phyloP scores from a whole-genome alignment of 164 flowering plant genomes.

The Chimonanthus praecox region DNA sequence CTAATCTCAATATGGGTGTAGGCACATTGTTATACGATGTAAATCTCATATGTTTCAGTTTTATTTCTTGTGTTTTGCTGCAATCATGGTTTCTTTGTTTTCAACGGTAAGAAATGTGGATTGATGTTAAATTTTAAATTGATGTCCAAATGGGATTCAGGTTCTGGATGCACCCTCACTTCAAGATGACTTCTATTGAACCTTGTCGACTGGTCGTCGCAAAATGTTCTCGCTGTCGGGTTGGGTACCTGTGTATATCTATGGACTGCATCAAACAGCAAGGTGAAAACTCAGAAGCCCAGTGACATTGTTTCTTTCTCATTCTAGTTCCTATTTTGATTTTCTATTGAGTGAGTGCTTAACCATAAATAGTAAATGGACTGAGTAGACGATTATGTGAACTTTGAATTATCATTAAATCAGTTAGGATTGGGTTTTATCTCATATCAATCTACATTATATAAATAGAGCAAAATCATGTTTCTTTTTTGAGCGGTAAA shows the following conservation, averaged over 20 bases:
- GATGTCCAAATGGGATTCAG: constrained; percentile 33
- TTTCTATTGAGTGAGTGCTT: not conserved
- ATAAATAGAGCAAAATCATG: too few species aligned
- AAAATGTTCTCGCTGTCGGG: constrained; percentile 98
- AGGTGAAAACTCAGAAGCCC: constrained; percentile 33
- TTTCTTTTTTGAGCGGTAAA: too few species aligned
- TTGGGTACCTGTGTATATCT: constrained; percentile 93
- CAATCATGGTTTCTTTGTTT: too few species aligned
- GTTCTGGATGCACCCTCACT: constrained; percentile 97
- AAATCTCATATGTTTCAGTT: too few species aligned
- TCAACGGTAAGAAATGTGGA: not conserved
- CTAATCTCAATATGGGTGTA: too few species aligned
- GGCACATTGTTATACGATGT: too few species aligned
- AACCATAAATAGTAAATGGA: too few species aligned
- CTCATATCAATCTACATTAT: too few species aligned
- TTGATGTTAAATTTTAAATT: not conserved
- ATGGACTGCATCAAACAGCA: constrained; percentile 95
- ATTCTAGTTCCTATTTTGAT: not conserved
- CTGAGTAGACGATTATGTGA: too few species aligned
- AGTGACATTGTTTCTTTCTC: not conserved
- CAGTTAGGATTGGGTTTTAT: too few species aligned
- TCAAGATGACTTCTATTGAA: constrained; percentile 98
- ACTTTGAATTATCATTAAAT: too few species aligned
- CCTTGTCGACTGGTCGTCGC: constrained; percentile 98
- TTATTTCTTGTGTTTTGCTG: too few species aligned